A percentile compares a stretch with the other conserved stretches of the same genome.
phyloP scores from a whole-genome alignment of 1,284 basidiomycete genomes.

The Acaromyces ingoldii region DNA sequence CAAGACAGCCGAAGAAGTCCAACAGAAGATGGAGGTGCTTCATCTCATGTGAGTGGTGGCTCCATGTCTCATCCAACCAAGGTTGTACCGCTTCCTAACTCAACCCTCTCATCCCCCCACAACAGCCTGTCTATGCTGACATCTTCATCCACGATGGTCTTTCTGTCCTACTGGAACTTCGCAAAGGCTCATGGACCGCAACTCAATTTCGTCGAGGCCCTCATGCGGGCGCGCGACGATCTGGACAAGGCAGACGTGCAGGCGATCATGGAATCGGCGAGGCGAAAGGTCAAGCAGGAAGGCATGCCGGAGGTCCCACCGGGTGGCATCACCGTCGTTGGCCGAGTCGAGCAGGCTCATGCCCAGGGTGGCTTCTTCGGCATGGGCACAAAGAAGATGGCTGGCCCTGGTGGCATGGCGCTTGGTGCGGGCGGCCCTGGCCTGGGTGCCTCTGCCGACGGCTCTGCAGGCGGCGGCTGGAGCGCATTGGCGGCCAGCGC shows the following conservation, averaged over 20 bases:
- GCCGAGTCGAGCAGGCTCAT: constrained; percentile 18
- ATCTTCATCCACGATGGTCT: constrained; percentile 85
- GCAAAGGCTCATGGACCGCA: constrained; percentile 94
- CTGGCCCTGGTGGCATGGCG: no score
- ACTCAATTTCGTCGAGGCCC: constrained; percentile 78
- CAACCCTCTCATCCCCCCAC: neutral
- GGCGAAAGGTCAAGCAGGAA: constrained; percentile 69
- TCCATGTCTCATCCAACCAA: neutral
- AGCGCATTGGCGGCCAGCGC: constrained; percentile 4
- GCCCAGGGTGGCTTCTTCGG: neutral
- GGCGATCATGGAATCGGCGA: constrained; percentile 90
- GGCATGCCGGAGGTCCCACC: constrained; percentile 40
- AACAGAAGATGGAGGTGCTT: constrained; percentile 76
- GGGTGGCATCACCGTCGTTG: constrained; percentile 40
- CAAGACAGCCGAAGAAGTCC: constrained; percentile 74
- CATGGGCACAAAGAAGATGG: neutral
- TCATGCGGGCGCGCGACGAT: constrained; percentile 85
- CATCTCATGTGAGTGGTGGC: constrained; percentile 56
- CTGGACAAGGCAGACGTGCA: constrained; percentile 78
- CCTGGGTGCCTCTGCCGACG: neutral
- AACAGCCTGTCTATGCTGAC: constrained; percentile 75
- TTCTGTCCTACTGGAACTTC: constrained; percentile 85
- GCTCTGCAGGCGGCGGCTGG: neutral
- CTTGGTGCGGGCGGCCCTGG: no score
- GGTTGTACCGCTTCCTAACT: neutral